Conservation (phyloP, 164 flowering plant genomes). For the Platanus orientalis region DNA sequence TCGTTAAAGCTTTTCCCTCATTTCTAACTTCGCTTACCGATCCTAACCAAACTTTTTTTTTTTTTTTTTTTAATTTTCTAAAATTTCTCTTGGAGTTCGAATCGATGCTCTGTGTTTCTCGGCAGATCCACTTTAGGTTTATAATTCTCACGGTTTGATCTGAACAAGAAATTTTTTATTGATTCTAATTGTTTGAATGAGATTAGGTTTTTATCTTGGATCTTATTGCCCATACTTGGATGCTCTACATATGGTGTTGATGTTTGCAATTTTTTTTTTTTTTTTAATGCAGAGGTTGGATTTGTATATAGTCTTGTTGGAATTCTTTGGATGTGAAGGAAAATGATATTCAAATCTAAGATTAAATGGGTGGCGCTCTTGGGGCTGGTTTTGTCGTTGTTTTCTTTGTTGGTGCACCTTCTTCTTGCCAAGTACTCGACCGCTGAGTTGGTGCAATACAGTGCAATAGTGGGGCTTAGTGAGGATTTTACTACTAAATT, state of each 20-base stretch:
- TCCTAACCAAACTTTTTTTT: too few relatives aligned
- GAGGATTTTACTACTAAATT: conserved; percentile 37
- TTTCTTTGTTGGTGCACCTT: conserved; percentile 66
- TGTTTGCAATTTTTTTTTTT: neutral
- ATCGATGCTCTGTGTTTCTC: too few relatives aligned
- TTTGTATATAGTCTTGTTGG: neutral
- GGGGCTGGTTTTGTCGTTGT: conserved; percentile 56
- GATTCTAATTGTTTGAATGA: too few relatives aligned
- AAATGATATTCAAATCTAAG: conserved; percentile 69
- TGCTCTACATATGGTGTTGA: neutral
- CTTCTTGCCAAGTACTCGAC: conserved; percentile 65
- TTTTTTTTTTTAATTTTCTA: too few relatives aligned
- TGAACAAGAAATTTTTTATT: too few relatives aligned
- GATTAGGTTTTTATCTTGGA: too few relatives aligned
- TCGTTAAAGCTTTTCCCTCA: too few relatives aligned
- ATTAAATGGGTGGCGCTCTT: conserved; percentile 74
- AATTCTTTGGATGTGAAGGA: conserved; percentile 7
- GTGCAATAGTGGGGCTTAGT: conserved; percentile 25
- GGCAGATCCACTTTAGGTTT: too few relatives aligned
- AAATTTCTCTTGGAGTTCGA: too few relatives aligned
- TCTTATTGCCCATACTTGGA: too few relatives aligned
- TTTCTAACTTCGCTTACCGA: too few relatives aligned
- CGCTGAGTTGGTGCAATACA: conserved; percentile 40
- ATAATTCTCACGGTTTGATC: too few relatives aligned
- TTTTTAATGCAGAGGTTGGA: conserved; percentile 8